Conservation (phyloP, 306 rosid species). For the Malus sylvestris region DNA sequence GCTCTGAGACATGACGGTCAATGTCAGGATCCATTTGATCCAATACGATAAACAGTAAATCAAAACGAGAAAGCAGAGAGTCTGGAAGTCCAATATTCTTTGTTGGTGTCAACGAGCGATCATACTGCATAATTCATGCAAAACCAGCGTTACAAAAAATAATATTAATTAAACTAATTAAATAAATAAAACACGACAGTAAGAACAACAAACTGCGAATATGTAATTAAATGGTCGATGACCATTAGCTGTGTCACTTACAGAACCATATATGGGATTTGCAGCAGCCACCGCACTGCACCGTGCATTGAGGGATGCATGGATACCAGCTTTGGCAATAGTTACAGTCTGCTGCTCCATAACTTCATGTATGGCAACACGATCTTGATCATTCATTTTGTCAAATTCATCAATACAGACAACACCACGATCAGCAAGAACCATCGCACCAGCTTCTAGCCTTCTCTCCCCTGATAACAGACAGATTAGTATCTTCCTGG, state of each 20-base stretch:
- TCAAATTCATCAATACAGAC: conserved; percentile 99
- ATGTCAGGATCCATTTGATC: conserved; percentile 99
- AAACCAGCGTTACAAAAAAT: conserved; percentile 7
- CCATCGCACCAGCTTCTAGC: conserved; percentile 99
- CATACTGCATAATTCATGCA: conserved; percentile 50
- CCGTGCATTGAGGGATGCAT: conserved; percentile 93
- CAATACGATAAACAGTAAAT: conserved; percentile 83
- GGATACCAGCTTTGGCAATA: conserved; percentile 98
- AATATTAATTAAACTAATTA: neutral
- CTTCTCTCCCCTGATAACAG: conserved; percentile 80
- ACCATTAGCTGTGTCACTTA: conserved; percentile 35
- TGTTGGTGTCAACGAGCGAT: conserved; percentile 98
- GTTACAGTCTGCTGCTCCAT: conserved; percentile 99
- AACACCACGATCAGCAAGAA: conserved; percentile 98
- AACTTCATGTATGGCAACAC: conserved; percentile 98
- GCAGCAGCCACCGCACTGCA: conserved; percentile 99
- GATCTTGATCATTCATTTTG: conserved; percentile 97
- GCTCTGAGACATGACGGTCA: conserved; percentile 85
- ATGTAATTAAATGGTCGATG: neutral
- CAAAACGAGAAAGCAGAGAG: conserved; percentile 95
- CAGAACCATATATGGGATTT: conserved; percentile 98
- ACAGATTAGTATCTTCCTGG: conserved; percentile 10
- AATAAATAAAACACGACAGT: neutral
- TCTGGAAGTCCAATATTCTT: conserved; percentile 98
- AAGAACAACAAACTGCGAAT: conserved; percentile 2